Conservation (phyloP, 2,329 filamentous ascomycete genomes). For the Didymellaceae sp. region DNA sequence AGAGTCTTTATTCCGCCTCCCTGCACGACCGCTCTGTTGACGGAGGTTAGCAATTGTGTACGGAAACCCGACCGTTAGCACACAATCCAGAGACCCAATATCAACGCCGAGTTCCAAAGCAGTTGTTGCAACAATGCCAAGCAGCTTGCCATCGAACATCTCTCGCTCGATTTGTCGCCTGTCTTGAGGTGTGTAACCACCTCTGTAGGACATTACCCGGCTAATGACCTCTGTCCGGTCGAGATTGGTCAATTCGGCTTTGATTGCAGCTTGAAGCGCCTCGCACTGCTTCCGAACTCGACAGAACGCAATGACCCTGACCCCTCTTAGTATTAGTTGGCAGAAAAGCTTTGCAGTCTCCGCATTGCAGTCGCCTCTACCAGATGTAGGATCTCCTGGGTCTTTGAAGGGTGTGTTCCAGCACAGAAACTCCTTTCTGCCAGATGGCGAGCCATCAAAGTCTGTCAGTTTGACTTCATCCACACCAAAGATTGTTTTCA, state of each 20-base stretch:
- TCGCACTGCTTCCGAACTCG: conserved; percentile 88
- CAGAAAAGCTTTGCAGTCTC: conserved; percentile 93
- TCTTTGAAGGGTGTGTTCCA: conserved; percentile 98
- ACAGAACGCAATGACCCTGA: conserved; percentile 92
- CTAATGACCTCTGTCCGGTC: conserved; percentile 76
- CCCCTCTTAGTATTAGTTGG: conserved; percentile 84
- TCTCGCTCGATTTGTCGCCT: conserved; percentile 86
- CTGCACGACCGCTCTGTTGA: conserved; percentile 92
- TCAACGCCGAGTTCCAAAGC: conserved; percentile 94
- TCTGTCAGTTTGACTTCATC: conserved; percentile 82
- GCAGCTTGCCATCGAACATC: conserved; percentile 94
- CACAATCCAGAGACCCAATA: conserved; percentile 91
- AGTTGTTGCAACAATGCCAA: conserved; percentile 92
- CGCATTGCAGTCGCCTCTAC: conserved; percentile 79
- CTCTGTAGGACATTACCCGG: conserved; percentile 92
- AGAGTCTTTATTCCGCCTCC: conserved; percentile 90
- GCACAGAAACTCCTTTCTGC: conserved; percentile 92
- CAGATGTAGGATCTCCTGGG: conserved; percentile 82
- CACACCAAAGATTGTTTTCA: conserved; percentile 91
- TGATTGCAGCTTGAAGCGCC: conserved; percentile 78
- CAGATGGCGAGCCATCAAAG: conserved; percentile 90
- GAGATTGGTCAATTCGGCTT: conserved; percentile 74
- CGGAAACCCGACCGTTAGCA: conserved; percentile 91
- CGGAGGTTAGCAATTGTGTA: conserved; percentile 94
- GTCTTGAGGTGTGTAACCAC: conserved; percentile 92